Conservation (phyloP, 441 rosid genomes). For the Melastoma candidum region DNA sequence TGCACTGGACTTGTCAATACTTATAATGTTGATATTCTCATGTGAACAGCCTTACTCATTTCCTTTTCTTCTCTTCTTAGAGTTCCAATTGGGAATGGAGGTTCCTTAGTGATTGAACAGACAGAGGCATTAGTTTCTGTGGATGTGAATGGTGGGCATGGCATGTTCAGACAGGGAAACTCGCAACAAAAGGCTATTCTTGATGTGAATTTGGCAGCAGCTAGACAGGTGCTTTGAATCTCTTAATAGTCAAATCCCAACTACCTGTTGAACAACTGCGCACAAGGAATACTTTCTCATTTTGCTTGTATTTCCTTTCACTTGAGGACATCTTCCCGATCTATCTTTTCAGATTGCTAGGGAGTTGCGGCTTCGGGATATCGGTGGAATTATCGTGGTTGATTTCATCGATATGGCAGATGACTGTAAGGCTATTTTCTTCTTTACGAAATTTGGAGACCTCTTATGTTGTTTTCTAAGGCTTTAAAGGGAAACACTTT, state of each 20-base stretch:
- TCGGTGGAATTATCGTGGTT: constrained; percentile 95
- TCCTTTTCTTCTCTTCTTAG: constrained; percentile 22
- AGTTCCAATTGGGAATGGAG: constrained; percentile 84
- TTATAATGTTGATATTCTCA: background rate
- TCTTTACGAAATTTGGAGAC: constrained; percentile 10
- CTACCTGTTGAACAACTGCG: background rate
- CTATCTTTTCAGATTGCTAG: constrained; percentile 71
- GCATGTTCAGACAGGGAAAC: constrained; percentile 79
- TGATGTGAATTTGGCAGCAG: constrained; percentile 92
- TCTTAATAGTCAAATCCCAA: constrained; percentile 4
- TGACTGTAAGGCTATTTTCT: constrained; percentile 49
- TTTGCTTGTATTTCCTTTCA: background rate
- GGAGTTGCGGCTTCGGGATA: constrained; percentile 88
- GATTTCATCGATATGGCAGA: constrained; percentile 97
- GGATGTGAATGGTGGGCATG: constrained; percentile 98
- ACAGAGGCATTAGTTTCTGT: constrained; percentile 96
- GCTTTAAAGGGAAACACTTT: too few species aligned
- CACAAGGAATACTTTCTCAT: too few species aligned
- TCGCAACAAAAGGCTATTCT: constrained; percentile 88
- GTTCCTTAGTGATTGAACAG: constrained; percentile 94
- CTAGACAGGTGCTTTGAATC: constrained; percentile 56
- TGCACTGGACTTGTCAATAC: background rate
- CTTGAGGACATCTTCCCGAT: background rate
- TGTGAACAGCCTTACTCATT: background rate
- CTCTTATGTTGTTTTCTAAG: too few species aligned